Evolutionary conservation across 208 protist genomes (phyloP), one percentile per base, ranked within the genome.

Genomic region (Leishmania mexicana): DNA sequence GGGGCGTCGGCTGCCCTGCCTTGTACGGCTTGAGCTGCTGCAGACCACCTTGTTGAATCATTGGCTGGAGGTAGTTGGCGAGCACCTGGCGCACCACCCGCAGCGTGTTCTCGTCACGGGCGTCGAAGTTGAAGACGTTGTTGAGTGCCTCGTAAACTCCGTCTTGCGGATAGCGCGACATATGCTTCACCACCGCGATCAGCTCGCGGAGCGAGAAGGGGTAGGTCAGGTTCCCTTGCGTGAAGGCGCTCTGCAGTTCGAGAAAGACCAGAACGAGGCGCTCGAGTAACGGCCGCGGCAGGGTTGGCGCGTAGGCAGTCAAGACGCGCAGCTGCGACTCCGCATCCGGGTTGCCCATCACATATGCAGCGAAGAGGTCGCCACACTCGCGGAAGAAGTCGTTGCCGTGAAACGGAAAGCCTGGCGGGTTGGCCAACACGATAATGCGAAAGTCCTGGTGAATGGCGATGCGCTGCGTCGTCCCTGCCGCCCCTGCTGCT

Each of bases 391-490:
- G 87, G 85, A 97, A 98, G 78, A 99, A 99, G 88, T 99, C 96
- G 81, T 99, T 99, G 76, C 97, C 98, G 82, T 98, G 91, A 84
- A 99, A 99, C 1, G 97, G 98, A 85, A 96, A 99, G 28, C 96
- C 97, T 0, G 97, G 97, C 65, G 94, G 91, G 85, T 98, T 99
- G 10, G 93, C 93, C 47, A 97, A 79, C 3, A 96, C 95, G 75
- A 98, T 95, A 72, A 95, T 93, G 75, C 94, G 91, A 81, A 97
- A 97, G 81, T 96, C 93, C 2, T 87, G 88, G 62, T 96, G 91
- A 57, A 96, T 94, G 8, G 74, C 70, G 74, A 97, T 90, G 21
- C 78, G 67, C 78, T 77, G 77, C 68, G 60, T 75, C 51, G 64
- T 28, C 53, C 65, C 74, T 58, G 21, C 28, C 54, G n/a, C 64